Evolutionary conservation across 495 filamentous ascomycete genomes (phyloP), one percentile per base, ranked within the genome.

Genomic region (Emericellopsis terricola): DNA sequence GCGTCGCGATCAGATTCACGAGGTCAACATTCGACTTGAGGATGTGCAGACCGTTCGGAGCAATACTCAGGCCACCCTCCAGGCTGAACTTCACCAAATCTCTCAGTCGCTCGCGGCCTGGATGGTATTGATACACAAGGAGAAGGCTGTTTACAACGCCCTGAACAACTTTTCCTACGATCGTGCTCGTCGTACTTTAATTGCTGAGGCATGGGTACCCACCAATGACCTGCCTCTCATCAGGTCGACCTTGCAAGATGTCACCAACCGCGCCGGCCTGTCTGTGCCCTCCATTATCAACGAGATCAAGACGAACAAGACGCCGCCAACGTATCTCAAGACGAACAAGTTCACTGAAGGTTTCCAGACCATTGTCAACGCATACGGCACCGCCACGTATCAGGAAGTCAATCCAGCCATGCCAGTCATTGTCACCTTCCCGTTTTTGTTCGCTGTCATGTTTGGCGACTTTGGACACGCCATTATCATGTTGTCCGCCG

Each of bases 391-490:
- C 19, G 78, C 87, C 11, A 94, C 92, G 48, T 99, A 99, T 54
- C 75, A 76, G 34, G 89, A 99, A 61, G 81, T 89, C 59, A 99
- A 99, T 59, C 91, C 89, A 38, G 89, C 83, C 34, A 61, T 94
- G 17, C 85, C 85, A 15, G 87, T 91, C 15, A 83, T 94, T 38
- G 73, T 96, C 42, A 99, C 91, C 11, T 96, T 97, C 54, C 89
- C 89, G 9, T 96, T 99, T 61, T 59, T 96, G 28, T 99, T 99
- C 51, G 91, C 91, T 18, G 87, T 94, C 65, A 96, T 96, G 89
- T 96, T 96, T 46, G 89, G 89, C 51, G 89, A 96, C 55, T 71
- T 92, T 40, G 89, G 89, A 17, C 89, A 99, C 50, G 89, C 87
- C 40, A 45, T 68, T 41, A 74, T 99, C 45, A 85, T 96, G 79